Evolutionary conservation across 225 moss, liverwort and hornwort genomes (phyloP), one percentile per base, ranked within the genome.

Genomic region (Asterella californica): DNA sequence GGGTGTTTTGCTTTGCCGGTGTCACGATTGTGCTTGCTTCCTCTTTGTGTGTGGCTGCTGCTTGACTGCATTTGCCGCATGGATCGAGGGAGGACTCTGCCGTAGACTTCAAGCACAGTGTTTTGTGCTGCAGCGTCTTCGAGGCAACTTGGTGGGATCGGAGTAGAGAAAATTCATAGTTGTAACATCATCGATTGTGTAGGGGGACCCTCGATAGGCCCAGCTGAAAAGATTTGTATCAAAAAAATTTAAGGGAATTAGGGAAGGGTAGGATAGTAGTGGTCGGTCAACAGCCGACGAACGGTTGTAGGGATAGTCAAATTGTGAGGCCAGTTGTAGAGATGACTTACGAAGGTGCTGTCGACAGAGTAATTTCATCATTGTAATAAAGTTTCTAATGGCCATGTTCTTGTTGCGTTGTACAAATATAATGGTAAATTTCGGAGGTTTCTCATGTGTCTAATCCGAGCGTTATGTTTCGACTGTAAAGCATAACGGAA

Each of bases 1-100:
- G 71, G 80, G 77, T 73, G 71, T 74, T 82, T 80, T 68, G 59
- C 71, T 82, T 81, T 79, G 38, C 63, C 45, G 67, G 54, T 79
- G 76, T 77, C 66, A 69, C 79, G 38, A 50, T 68, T 78, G 66
- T 79, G 49, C 34, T 79, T 79, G 79, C 52, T 79, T 79, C 67
- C 68, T 69, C 69, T 70, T 68, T 68, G 78, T 62, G 61, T 61
- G 78, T 78, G 78, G 78, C 65, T 67, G 65, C 66, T 78, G 78
- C 78, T 65, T 67, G 78, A 78, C 15, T 78, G 78, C 78, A 78
- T 78, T 79, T 33, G 68, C 69, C 69, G 79, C 79, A 77, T 63
- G 46, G 64, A 77, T 64, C 63, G 77, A 64, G 63, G 62, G 77
- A 64, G 62, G 64, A 64, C 30, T 32, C 77, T 48, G 61, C 48